These are phyloP conservation scores for Scolecobasidium constrictum DNA, from an alignment of 2,329 filamentous ascomycete species.

Conservation along the genomic window DNA sequence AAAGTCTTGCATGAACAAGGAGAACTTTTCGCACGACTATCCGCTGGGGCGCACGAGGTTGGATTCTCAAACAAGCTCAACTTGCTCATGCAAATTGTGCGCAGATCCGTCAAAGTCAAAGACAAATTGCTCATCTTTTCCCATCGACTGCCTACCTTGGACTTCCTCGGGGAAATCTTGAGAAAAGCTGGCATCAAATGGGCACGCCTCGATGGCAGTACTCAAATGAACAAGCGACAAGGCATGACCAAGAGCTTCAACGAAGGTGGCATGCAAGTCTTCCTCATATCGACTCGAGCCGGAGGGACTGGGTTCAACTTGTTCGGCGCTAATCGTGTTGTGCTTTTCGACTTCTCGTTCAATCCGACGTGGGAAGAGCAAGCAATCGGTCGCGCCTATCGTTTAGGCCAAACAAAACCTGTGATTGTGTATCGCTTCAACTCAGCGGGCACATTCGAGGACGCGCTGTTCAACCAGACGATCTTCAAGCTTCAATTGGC, in stretches of 20 bases:
- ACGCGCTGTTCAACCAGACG: constrained; percentile 58
- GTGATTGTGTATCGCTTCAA: constrained; percentile 81
- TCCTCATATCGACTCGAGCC: constrained; percentile 73
- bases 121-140: constrained; percentile 80
- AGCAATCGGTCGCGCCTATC: constrained; percentile 76
- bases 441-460: constrained; percentile 69
- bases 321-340: constrained; percentile 69
- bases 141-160: constrained; percentile 56
- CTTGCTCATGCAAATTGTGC: constrained; percentile 58
- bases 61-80: constrained; percentile 56
- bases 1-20: constrained; percentile 14
- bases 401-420: constrained; percentile 68
- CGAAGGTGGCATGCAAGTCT: constrained; percentile 38
- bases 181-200: constrained; percentile 33
- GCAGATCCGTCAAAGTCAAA: constrained; percentile 45
- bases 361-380: constrained; percentile 78
- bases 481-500: constrained; percentile 78
- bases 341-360: constrained; percentile 76
- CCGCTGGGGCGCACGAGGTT: constrained; percentile 27
- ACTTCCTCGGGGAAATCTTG: constrained; percentile 56
- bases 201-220: constrained; percentile 57
- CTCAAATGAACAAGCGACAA: constrained; percentile 48
- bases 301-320: constrained; percentile 81
- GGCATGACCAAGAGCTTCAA: constrained; percentile 60
- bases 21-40: neutral